Base-by-base conservation (phyloP, 139 green algal genomes). In the Picochlorum sp. region DNA sequence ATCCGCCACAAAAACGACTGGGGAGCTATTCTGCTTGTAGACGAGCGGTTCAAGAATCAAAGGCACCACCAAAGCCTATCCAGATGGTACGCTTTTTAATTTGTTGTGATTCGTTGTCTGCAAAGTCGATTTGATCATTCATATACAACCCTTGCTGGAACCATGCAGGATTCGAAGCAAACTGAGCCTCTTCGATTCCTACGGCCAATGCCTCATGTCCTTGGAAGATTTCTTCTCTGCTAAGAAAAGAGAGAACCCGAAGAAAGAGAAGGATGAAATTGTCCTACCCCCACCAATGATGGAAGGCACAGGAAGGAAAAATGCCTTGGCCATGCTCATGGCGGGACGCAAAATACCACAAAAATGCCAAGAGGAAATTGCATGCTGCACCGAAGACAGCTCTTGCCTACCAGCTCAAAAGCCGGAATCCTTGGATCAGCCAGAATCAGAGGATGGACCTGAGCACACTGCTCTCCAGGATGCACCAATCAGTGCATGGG, bases 1-100 rank as follows among this genome's bases (percentile, higher is more conserved):
- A 95, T 98, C 52, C 80, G 92, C 3, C 92, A 98, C 80, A 76
- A 72, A 9, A 64, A 80, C 28, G 92, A 98, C 80, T 98, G 85
- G 58, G 92, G 92, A 8, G 88, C 86, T 32, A 88, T 98, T 68
- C 64, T 98, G n/a, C 82, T 98, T 46, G 65, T 98, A 45, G 92
- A 96, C 76, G 70, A 82, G n/a, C 84, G 90, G 21, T 95, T 95
- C 71, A 28, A 54, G 7, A 38, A 77, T 20, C 46, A 65, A 0
- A 20, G 66, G 32, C 71, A 83, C 62, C 77, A 86, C 62, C 44
- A 62, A 18, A 62, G 71, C 30, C 75, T 95, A 16, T 89, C 81
- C 2, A 68, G 81, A 37, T 95, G 88, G 88, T 64, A 79, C 10
- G 37, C 15, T 51, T 20, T 51, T 51, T 51, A 51, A 51, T 51